phyloP scores from a whole-genome alignment of 345 rosid genomes.

The Garcia nutans region DNA sequence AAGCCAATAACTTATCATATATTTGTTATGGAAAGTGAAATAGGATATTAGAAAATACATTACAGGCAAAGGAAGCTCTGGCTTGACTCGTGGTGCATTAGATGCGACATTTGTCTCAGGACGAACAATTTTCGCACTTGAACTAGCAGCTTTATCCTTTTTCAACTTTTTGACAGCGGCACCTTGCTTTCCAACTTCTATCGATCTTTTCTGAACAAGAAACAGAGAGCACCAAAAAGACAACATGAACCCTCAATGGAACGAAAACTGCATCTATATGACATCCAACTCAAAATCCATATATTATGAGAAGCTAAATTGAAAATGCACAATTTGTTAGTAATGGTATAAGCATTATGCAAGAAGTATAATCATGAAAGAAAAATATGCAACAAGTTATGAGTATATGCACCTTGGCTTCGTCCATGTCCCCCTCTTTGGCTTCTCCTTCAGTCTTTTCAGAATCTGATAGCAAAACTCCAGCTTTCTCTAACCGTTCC shows the following conservation, averaged over 20 bases:
- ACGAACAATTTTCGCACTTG: conserved; percentile 65
- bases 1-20: not conserved
- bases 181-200: conserved; percentile 87
- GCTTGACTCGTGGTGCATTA: conserved; percentile 71
- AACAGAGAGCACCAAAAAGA: conserved; percentile 10
- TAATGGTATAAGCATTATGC: not conserved
- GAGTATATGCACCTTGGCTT: conserved; percentile 59
- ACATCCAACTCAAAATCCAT: conserved; percentile 7
- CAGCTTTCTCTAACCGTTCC: conserved; percentile 80
- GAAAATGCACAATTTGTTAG: not conserved
- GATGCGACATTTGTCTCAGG: conserved; percentile 55
- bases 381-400: conserved; percentile 6
- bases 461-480: conserved; percentile 67
- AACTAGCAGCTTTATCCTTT: conserved; percentile 74
- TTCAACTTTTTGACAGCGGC: conserved; percentile 74
- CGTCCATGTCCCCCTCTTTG: conserved; percentile 83
- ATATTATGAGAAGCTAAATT: not conserved
- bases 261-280: not conserved
- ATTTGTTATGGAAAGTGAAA: conserved; percentile 10
- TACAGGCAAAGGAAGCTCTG: conserved; percentile 88
- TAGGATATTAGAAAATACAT: conserved; percentile 54
- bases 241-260: not conserved
- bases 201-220: conserved; percentile 64
- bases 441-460: conserved; percentile 80
- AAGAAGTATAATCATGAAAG: not conserved